A percentile compares a stretch with the other conserved stretches of the same genome.
Conservation (phyloP, 345 rosid genomes). For the Litchi chinensis region DNA sequence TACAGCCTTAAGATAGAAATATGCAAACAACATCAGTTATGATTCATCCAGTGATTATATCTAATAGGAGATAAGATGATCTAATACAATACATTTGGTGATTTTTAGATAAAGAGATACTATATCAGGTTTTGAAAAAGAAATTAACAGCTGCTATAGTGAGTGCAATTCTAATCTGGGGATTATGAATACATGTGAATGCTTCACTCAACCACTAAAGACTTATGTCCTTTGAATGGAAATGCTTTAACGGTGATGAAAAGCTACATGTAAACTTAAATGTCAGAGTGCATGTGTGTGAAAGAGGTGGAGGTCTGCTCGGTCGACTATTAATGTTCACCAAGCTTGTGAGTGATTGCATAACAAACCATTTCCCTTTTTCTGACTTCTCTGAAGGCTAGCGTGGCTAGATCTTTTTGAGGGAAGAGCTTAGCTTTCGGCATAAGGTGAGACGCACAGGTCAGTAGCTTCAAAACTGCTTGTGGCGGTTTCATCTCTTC, state of each 20-base stretch:
- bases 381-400: constrained; percentile 67
- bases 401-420: constrained; percentile 59
- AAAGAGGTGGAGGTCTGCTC: background rate
- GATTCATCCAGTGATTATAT: too few relatives aligned
- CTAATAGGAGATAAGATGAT: too few relatives aligned
- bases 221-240: background rate
- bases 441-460: constrained; percentile 50
- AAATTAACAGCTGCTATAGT: too few relatives aligned
- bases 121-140: background rate
- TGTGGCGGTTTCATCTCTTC: constrained; percentile 72
- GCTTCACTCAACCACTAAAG: background rate
- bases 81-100: too few relatives aligned
- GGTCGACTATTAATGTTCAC: background rate
- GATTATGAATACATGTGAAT: background rate
- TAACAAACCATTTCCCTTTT: constrained; percentile 73
- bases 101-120: background rate
- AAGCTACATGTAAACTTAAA: background rate
- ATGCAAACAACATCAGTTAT: constrained; percentile 2
- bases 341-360: constrained; percentile 9
- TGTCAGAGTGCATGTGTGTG: constrained; percentile 9
- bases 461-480: constrained; percentile 54
- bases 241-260: background rate
- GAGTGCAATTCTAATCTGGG: background rate
- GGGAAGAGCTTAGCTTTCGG: constrained; percentile 95
- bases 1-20: constrained; percentile 52